These are phyloP conservation scores for Ceratocystiopsis minuta DNA, from an alignment of 2,329 filamentous ascomycete genomes.

Conservation along the genomic window DNA sequence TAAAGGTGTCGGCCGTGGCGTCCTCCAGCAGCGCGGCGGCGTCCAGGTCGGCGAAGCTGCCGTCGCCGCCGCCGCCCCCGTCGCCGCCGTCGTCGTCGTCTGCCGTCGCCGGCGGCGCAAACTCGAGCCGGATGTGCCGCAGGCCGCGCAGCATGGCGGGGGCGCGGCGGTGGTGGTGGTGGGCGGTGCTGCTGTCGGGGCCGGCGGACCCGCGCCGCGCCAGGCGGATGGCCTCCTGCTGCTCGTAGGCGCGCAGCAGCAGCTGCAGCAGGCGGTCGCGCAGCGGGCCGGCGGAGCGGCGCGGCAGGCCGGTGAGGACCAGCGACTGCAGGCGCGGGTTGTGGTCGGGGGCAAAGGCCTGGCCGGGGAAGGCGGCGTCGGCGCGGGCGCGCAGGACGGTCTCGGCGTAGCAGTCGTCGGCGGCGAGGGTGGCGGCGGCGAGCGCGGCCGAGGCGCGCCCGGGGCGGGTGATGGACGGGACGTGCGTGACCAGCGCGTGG, in stretches of 20 bases:
- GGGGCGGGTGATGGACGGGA: slow-evolving; percentile 25
- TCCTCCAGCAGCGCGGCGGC: slow-evolving; percentile 24
- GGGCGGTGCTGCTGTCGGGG: slow-evolving; percentile 2
- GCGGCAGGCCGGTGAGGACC: slow-evolving; percentile 35
- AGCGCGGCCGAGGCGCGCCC: no score
- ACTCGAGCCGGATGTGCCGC: slow-evolving; percentile 35
- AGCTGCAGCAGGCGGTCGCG: slow-evolving; percentile 30
- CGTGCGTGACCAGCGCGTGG: slow-evolving; percentile 40
- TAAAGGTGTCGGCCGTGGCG: slow-evolving; percentile 20
- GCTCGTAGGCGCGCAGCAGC: slow-evolving; percentile 25
- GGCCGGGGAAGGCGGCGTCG: slow-evolving; percentile 25
- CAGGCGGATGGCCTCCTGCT: slow-evolving; percentile 27
- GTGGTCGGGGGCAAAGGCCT: slow-evolving; percentile 32
- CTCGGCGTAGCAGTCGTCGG: slow-evolving; percentile 20
- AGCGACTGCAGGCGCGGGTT: slow-evolving; percentile 36
- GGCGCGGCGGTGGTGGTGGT: slow-evolving; percentile 13
- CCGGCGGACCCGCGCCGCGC: slow-evolving; percentile 10
- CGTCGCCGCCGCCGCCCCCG: slow-evolving; percentile 15
- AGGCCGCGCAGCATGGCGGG: slow-evolving; percentile 31
- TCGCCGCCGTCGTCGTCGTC: slow-evolving; percentile 13
- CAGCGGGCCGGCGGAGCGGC: slow-evolving; percentile 31
- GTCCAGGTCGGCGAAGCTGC: slow-evolving; percentile 17
- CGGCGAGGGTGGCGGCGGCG: no score
- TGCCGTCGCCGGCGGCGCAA: slow-evolving; percentile 24
- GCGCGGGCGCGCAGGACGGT: slow-evolving; percentile 23